phyloP scores from a whole-genome alignment of 2,329 filamentous ascomycete genomes.

The Fusarium odoratissimum region DNA sequence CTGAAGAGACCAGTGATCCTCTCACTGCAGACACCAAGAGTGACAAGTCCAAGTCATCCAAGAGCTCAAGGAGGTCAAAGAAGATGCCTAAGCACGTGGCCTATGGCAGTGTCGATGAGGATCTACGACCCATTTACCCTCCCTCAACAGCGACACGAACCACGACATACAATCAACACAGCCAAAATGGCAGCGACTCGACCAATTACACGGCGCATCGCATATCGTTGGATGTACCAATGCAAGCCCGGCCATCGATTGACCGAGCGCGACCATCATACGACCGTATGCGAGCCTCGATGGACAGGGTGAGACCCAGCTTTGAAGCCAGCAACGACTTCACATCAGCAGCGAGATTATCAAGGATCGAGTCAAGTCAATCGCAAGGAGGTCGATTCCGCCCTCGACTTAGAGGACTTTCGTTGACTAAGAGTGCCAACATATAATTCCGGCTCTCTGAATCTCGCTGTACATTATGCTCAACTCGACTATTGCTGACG shows the following conservation, averaged over 20 bases:
- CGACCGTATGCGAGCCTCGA: conserved; percentile 85
- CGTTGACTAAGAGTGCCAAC: conserved; percentile 56
- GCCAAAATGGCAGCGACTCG: conserved; percentile 92
- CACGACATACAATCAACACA: conserved; percentile 79
- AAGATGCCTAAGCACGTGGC: conserved; percentile 67
- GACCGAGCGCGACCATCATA: conserved; percentile 85
- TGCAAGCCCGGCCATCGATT: conserved; percentile 64
- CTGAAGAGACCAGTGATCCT: conserved; percentile 49
- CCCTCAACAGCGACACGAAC: conserved; percentile 85
- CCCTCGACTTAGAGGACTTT: conserved; percentile 57
- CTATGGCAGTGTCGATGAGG: conserved; percentile 80
- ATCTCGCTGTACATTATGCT: conserved; percentile 47
- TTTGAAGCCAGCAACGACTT: conserved; percentile 93
- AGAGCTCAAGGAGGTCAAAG: conserved; percentile 56
- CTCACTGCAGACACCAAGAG: conserved; percentile 54
- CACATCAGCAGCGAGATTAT: conserved; percentile 87
- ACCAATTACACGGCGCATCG: conserved; percentile 85
- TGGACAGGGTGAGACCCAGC: conserved; percentile 85
- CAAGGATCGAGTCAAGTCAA: conserved; percentile 81
- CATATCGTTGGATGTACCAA: conserved; percentile 65
- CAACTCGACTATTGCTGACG: conserved; percentile 33
- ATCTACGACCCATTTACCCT: conserved; percentile 91
- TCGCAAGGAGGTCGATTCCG: conserved; percentile 54
- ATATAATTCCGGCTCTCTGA: conserved; percentile 44
- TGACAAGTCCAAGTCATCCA: conserved; percentile 66